phyloP scores from a whole-genome alignment of 2,329 filamentous ascomycete species.

The Plenodomus tracheiphilus region DNA sequence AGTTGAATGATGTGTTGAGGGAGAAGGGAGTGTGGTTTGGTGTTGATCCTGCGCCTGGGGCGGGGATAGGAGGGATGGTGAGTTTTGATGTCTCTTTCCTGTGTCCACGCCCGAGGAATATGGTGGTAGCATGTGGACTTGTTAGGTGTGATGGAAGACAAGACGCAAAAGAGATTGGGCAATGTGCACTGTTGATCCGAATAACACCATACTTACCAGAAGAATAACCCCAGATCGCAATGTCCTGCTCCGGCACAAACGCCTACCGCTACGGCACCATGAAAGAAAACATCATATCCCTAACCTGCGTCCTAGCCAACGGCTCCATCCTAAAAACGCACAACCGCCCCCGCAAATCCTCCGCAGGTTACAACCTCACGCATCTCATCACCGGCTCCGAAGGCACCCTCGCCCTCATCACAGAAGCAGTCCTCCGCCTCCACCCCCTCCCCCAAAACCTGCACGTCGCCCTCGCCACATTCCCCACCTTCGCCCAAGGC shows the following conservation, averaged over 20 bases:
- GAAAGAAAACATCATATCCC: conserved; percentile 83
- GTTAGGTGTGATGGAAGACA: no score
- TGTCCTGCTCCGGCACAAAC: conserved; percentile 79
- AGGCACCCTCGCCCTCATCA: conserved; percentile 87
- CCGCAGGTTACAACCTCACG: conserved; percentile 88
- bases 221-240: conserved; percentile 50
- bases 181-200: no score
- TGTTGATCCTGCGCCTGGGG: conserved; percentile 87
- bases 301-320: conserved; percentile 86
- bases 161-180: no score
- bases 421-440: conserved; percentile 84
- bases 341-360: conserved; percentile 83
- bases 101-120: no score
- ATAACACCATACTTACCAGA: not conserved
- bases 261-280: conserved; percentile 92
- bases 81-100: no score
- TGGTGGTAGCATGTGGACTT: no score
- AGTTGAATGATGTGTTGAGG: conserved; percentile 71
- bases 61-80: conserved; percentile 87
- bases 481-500: conserved; percentile 67
- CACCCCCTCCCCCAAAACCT: conserved; percentile 75
- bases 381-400: conserved; percentile 87
- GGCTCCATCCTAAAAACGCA: conserved; percentile 85
- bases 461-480: conserved; percentile 73
- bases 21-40: conserved; percentile 80